Percentiles rank a stretch among this genome's conserved stretches.
Conservation (phyloP, 306 rosid genomes). For the Leucaena leucocephala region DNA sequence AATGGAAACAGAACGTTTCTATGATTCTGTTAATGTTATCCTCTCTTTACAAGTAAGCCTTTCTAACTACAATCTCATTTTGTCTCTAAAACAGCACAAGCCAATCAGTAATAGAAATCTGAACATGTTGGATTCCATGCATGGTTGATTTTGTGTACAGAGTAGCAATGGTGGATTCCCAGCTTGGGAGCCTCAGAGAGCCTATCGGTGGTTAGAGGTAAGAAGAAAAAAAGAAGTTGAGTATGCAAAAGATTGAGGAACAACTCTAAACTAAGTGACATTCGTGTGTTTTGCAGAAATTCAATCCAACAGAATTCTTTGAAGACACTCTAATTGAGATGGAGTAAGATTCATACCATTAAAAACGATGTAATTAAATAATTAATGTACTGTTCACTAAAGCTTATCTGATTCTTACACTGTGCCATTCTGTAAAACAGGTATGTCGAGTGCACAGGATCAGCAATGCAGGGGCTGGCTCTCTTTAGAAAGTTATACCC, state of each 20-base stretch:
- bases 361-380: not conserved
- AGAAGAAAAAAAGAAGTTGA: not conserved
- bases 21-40: constrained; percentile 61
- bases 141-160: constrained; percentile 44
- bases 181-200: constrained; percentile 72
- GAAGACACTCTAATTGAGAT: constrained; percentile 57
- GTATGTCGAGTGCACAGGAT: constrained; percentile 68
- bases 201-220: constrained; percentile 50
- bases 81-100: not conserved
- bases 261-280: not conserved
- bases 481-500: constrained; percentile 67
- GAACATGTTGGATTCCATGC: not conserved
- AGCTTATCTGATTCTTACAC: not conserved
- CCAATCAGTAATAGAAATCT: not conserved
- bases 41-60: constrained; percentile 51
- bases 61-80: not conserved
- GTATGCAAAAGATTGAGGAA: no score
- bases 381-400: not conserved
- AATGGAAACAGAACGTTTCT: constrained; percentile 44
- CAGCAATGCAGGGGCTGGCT: constrained; percentile 54
- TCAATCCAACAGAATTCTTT: constrained; percentile 64
- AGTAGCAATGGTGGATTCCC: constrained; percentile 63
- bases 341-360: constrained; percentile 48
- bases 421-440: constrained; percentile 36
- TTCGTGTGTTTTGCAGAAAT: constrained; percentile 41